Evolutionary conservation across 305 asterid genomes (phyloP).

Genomic region (Fraxinus velutina): DNA sequence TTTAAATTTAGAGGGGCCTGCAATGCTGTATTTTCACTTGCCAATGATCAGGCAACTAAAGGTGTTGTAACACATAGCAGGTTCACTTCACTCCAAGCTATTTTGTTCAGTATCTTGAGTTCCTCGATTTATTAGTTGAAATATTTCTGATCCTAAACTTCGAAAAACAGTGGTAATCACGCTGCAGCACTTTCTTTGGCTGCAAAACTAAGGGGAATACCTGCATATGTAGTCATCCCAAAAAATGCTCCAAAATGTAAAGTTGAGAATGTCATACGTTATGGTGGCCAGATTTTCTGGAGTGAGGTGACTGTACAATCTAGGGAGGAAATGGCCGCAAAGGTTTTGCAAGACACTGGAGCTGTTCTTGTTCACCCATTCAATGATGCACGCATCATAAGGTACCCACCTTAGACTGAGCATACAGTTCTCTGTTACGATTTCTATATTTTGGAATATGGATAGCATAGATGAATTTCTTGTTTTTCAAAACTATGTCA

Average conservation of each 20-base stretch:
- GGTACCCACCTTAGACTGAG: slow-evolving; percentile 35
- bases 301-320: slow-evolving; percentile 62
- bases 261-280: slow-evolving; percentile 82
- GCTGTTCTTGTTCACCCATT: slow-evolving; percentile 85
- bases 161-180: slow-evolving; percentile 73
- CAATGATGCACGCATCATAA: slow-evolving; percentile 67
- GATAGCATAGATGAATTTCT: neutral
- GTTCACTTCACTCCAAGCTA: slow-evolving; percentile 37
- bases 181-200: slow-evolving; percentile 97
- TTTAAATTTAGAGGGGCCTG: slow-evolving; percentile 93
- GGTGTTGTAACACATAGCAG: slow-evolving; percentile 97
- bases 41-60: slow-evolving; percentile 65
- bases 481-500: neutral
- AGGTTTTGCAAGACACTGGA: slow-evolving; percentile 67
- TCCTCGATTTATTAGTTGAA: slow-evolving; percentile 8
- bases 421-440: neutral
- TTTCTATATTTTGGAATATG: neutral
- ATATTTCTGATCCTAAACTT: slow-evolving; percentile 25
- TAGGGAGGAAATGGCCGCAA: slow-evolving; percentile 66
- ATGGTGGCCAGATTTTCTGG: slow-evolving; percentile 73
- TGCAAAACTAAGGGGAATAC: slow-evolving; percentile 75
- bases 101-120: slow-evolving; percentile 6
- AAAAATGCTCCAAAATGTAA: slow-evolving; percentile 86
- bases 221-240: slow-evolving; percentile 80
- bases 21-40: slow-evolving; percentile 86